Conservation (phyloP, 768 basidiomycete species). For the Pisolithus sp. region DNA sequence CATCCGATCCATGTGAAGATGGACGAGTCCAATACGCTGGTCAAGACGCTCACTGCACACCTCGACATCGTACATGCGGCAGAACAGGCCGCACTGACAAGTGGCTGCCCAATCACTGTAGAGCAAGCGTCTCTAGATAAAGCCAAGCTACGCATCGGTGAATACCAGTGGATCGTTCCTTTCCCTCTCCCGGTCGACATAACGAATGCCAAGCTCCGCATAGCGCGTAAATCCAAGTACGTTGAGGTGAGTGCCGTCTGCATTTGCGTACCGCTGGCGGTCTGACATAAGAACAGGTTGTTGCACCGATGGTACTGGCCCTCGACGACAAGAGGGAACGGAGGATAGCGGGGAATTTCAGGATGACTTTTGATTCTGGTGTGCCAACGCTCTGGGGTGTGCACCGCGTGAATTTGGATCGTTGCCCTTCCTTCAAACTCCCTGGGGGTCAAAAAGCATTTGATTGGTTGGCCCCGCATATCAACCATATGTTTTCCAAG, state of each 20-base stretch:
- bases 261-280: neutral
- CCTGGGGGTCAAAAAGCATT: constrained; percentile 4
- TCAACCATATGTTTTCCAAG: constrained; percentile 25
- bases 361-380: constrained; percentile 13
- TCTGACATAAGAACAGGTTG: constrained; percentile 17
- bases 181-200: constrained; percentile 43
- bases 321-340: constrained; percentile 13
- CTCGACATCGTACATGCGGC: constrained; percentile 17
- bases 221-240: constrained; percentile 52
- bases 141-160: constrained; percentile 8
- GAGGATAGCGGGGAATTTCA: constrained; percentile 21
- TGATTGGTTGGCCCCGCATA: constrained; percentile 30
- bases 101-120: constrained; percentile 15
- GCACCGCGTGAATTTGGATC: constrained; percentile 33
- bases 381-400: constrained; percentile 28
- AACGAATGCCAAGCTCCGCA: constrained; percentile 31
- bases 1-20: constrained; percentile 11
- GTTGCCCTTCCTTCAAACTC: constrained; percentile 28
- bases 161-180: constrained; percentile 20
- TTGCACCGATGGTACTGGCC: constrained; percentile 11
- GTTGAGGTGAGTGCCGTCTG: constrained; percentile 25
- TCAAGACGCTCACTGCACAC: constrained; percentile 14
- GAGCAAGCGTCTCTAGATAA: constrained; percentile 3
- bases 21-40: constrained; percentile 8
- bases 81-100: constrained; percentile 11